Base-by-base conservation (phyloP, 2,329 filamentous ascomycete species). In the Dothidotthia symphoricarpi region DNA sequence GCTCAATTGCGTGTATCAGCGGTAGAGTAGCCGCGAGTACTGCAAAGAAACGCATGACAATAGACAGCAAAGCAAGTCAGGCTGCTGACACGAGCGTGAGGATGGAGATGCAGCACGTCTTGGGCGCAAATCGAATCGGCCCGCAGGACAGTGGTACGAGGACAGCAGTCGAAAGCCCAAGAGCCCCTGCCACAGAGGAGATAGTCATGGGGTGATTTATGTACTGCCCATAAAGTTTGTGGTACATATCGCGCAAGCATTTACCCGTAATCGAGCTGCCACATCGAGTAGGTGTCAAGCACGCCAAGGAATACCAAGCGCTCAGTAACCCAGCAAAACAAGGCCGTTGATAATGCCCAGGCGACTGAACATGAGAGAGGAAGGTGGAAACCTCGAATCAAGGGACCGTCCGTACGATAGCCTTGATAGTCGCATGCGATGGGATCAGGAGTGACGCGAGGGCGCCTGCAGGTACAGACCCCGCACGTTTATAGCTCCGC, bases 1-100 rank as follows among this genome's bases (percentile, higher is more conserved):
- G 75, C 16, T 77, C 71, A 53, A 73, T 68, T 7, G 56, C 54
- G 26, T 49, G 49, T 24, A 61, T 46, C 30, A 63, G 43, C 48
- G 58, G 55, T 39, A 63, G 34, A 24, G 43, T 50, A 28, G 54
- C 55, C 17, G 55, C 50, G 31, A 61, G 41, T 35, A 64, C 30
- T 14, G 53, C 42, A 38, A 61, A 51, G 14, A 56, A 57, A 31
- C 61, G 57, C 61, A 66, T 64, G 22, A 34, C 40, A 42, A 42
- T 15, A 31, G 39, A 39, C 33, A 43, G 28, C 12, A 25, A 27
- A 28, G 30, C 25, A 13, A 9, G 9, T 9, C 19, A 5, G 19
- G 19, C 19, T 6, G 9, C 5, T 9, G 19, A 22, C 9, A 9
- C 5, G 19, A 5, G 19, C 5, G 19, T 22, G 19, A 9, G 5